Evolutionary conservation across 2,329 filamentous ascomycete genomes (phyloP).

Genomic region (Didymella glomerata): DNA sequence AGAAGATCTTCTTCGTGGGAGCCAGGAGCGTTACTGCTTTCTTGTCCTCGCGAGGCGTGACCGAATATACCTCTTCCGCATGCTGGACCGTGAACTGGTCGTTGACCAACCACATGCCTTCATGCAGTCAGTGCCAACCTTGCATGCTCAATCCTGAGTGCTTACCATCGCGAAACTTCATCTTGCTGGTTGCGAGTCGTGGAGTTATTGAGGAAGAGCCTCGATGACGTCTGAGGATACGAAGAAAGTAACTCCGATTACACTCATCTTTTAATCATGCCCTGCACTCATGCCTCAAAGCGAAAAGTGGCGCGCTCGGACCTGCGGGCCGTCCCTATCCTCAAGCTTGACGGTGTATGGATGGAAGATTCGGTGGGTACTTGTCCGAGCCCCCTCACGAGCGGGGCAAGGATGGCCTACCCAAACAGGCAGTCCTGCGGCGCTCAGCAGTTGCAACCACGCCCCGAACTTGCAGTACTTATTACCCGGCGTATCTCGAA

Average conservation of each 20-base stretch:
- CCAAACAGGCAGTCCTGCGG: slow-evolving; percentile 9
- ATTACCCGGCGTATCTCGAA: not conserved
- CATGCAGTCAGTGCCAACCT: slow-evolving; percentile 18
- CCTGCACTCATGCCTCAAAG: not conserved
- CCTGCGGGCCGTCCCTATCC: slow-evolving; percentile 31
- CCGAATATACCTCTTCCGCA: slow-evolving; percentile 69
- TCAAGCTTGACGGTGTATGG: slow-evolving; percentile 26
- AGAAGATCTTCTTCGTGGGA: slow-evolving; percentile 64
- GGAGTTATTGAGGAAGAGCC: not conserved
- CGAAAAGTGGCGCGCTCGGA: slow-evolving; percentile 23
- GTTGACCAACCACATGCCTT: slow-evolving; percentile 70
- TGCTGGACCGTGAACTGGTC: slow-evolving; percentile 69
- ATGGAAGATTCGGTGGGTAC: slow-evolving; percentile 35
- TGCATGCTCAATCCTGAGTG: not conserved
- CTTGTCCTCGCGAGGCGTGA: slow-evolving; percentile 56
- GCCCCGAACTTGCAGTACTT: not conserved
- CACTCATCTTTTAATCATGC: slow-evolving; percentile 17
- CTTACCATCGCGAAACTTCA: slow-evolving; percentile 69
- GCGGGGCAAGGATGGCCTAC: slow-evolving; percentile 14
- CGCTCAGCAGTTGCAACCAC: not conserved
- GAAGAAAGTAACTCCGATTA: not conserved
- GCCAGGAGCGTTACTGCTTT: slow-evolving; percentile 65
- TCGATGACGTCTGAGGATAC: slow-evolving; percentile 16
- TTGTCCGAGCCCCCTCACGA: slow-evolving; percentile 29
- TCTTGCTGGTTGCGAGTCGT: slow-evolving; percentile 38